These are phyloP conservation scores for Torulaspora pretoriensis DNA, from an alignment of 1,139 yeast species.

Conservation along the genomic window DNA sequence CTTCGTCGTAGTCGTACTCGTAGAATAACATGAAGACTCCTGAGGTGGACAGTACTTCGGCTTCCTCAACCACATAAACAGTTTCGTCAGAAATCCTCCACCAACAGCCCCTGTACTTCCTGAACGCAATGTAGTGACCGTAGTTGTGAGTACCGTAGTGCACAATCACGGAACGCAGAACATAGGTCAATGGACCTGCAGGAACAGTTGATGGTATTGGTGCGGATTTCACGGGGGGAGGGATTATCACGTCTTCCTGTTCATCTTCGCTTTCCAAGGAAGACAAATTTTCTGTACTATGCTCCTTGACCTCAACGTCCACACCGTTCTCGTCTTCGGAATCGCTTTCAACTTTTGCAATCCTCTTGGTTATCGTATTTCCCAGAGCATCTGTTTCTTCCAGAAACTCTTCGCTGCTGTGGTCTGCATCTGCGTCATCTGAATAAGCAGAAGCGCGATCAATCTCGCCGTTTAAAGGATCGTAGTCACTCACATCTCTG, in stretches of 20 bases:
- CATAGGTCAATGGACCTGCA: constrained; percentile 50
- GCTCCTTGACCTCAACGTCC: constrained; percentile 15
- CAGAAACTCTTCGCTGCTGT: constrained; percentile 19
- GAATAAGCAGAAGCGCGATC: constrained; percentile 19
- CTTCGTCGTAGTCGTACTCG: constrained; percentile 51
- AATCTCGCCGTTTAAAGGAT: constrained; percentile 30
- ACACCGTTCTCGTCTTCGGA: constrained; percentile 10
- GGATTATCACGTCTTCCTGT: constrained; percentile 11
- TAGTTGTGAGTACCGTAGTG: constrained; percentile 94
- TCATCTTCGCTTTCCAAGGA: constrained; percentile 20
- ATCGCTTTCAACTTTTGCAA: constrained; percentile 7
- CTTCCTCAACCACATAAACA: constrained; percentile 72
- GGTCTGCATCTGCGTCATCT: constrained; percentile 19
- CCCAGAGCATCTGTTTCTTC: constrained; percentile 33
- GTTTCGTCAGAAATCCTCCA: constrained; percentile 93
- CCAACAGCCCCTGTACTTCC: constrained; percentile 80
- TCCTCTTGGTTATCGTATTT: constrained; percentile 25
- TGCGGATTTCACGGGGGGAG: constrained; percentile 7
- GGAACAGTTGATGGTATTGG: constrained; percentile 30
- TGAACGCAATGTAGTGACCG: constrained; percentile 88
- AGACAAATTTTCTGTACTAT: constrained; percentile 12
- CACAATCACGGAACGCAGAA: constrained; percentile 76
- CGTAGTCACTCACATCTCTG: constrained; percentile 27
- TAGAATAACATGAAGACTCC: constrained; percentile 93
- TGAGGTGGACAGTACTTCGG: constrained; percentile 72